Evolutionary conservation across 306 rosid species (phyloP), one percentile per base, ranked within the genome.

Genomic region (Prunus mongolica): DNA sequence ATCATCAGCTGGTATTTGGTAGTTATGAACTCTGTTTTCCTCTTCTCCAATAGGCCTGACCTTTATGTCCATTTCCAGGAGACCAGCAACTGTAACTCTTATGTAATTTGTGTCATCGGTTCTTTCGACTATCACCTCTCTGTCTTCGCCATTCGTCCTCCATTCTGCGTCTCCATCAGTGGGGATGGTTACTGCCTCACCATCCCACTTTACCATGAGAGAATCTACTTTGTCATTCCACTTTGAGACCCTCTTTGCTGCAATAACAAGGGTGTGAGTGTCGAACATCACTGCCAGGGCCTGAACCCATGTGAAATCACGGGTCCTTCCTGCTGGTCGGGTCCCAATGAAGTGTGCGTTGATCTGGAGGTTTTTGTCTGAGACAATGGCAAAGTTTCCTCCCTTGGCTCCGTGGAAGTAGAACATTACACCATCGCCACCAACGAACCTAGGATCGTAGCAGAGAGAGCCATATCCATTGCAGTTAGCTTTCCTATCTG

Each of bases 271-370:
- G 57, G 91, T 86, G 88, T 89, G 95, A 24, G 80, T 38, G 47
- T 89, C 93, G 32, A 91, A 91, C 90, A 89, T 82, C 66, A 89
- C 63, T 65, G 90, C 54, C 4, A 91, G 81, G 34, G 95, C 95
- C 63, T 91, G 93, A 65, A 91, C 97, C 95, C 97, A 91, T 67
- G 97, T 91, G 63, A 76, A 91, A 83, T 91, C 95, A 3, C 97
- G 89, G 16, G 89, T 91, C 84, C 95, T 79, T 86, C 95, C 95
- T 67, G 80, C 73, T 28, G 97, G 93, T 20, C 97, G 65, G 27
- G 84, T 83, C 50, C 95, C 97, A 2, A 89, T 89, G 81, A 89
- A 91, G 79, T 91, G 90, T 9, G 95, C 97, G 44, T 91, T 91
- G 77, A 89, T 85, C 19, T 91, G 97, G 88, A 88, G 84, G 24